Conservation (phyloP, 768 basidiomycete species). For the Mycena belliarum region DNA sequence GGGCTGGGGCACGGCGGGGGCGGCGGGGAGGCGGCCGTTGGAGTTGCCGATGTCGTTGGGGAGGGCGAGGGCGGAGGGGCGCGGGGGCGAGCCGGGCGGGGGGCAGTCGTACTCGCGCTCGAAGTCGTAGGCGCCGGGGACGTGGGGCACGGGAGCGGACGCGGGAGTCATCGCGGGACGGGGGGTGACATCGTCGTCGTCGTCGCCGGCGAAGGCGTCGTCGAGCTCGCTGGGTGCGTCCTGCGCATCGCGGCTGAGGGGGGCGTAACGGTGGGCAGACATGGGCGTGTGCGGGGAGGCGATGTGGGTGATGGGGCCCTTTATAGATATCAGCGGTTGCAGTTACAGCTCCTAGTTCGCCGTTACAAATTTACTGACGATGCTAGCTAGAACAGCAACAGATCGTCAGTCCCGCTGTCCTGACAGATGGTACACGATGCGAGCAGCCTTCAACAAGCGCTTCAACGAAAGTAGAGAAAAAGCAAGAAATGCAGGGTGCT, state of each 20-base stretch:
- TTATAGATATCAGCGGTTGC: too few relatives aligned
- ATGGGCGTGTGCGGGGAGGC: background rate
- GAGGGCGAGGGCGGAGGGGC: constrained; percentile 53
- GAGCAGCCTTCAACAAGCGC: too few relatives aligned
- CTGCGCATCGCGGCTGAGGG: constrained; percentile 46
- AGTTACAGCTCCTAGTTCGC: too few relatives aligned
- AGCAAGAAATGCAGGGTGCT: too few relatives aligned
- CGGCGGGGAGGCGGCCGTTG: constrained; percentile 62
- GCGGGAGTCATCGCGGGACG: constrained; percentile 4
- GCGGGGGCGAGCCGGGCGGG: constrained; percentile 79
- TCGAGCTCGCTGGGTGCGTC: constrained; percentile 65
- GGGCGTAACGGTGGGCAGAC: constrained; percentile 42
- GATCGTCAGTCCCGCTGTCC: too few relatives aligned
- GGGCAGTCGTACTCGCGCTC: constrained; percentile 77
- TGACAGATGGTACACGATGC: too few relatives aligned
- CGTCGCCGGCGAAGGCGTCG: constrained; percentile 72
- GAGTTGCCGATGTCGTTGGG: constrained; percentile 75
- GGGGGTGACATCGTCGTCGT: constrained; percentile 41
- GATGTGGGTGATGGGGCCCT: too few relatives aligned
- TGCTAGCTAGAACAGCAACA: too few relatives aligned
- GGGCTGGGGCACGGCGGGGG: constrained; percentile 39
- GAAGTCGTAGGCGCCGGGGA: constrained; percentile 70
- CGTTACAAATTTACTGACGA: too few relatives aligned
- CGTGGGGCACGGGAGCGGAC: constrained; percentile 23
- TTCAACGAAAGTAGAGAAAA: too few relatives aligned